phyloP scores from a whole-genome alignment of 2,329 filamentous ascomycete species.

The Ophiostoma himal-ulmi region DNA sequence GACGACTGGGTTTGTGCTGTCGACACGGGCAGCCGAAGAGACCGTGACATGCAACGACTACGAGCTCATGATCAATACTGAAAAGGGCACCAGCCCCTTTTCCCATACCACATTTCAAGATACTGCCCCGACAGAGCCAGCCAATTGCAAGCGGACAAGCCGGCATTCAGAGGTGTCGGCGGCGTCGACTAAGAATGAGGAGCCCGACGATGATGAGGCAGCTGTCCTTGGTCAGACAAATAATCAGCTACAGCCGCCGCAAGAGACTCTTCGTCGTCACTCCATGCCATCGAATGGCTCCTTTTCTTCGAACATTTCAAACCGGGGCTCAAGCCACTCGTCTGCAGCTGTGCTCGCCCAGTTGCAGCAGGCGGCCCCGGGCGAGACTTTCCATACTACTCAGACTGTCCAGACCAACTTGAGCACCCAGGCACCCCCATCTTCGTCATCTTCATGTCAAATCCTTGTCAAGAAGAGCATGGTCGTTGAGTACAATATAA shows the following conservation, averaged over 20 bases:
- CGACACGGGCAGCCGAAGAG: neutral
- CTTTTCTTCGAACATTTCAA: neutral
- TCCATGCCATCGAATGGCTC: neutral
- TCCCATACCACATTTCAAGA: neutral
- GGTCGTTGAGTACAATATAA: conserved; percentile 3
- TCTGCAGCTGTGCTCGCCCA: neutral
- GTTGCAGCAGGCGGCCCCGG: neutral
- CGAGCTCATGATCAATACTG: conserved; percentile 18
- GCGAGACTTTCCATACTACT: neutral
- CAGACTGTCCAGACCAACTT: neutral
- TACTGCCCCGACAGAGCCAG: neutral
- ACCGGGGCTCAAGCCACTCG: neutral
- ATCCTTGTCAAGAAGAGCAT: conserved; percentile 23
- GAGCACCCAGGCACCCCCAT: neutral
- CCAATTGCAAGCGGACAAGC: neutral
- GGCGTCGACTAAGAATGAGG: neutral
- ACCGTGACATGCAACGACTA: conserved; percentile 13
- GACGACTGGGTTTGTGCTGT: neutral
- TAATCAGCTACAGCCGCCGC: neutral
- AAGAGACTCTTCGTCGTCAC: neutral
- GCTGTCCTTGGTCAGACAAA: conserved; percentile 4
- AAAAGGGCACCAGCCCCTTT: conserved; percentile 13
- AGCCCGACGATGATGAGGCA: neutral
- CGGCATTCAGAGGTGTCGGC: neutral
- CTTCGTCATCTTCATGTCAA: conserved; percentile 1